Evolutionary conservation across 805 yeast species (phyloP), one percentile per base, ranked within the genome.

Genomic region (Sugiyamaella chiloensis): DNA sequence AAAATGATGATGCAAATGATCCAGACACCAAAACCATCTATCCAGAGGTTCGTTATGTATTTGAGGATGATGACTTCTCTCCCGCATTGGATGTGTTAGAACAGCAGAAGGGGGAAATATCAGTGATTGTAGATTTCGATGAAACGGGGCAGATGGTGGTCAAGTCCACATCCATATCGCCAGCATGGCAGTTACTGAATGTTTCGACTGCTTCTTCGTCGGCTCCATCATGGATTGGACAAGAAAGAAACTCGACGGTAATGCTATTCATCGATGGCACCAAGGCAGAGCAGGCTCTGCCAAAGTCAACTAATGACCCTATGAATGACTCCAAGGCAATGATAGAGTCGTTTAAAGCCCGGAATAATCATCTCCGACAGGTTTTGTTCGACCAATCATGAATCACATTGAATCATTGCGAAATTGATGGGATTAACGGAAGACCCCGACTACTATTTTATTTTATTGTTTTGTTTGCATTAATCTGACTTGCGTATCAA

Each of bases 31-130:
- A 43, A 9, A 20, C 40, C 3, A 30, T 62, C 31, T 65, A 68
- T 49, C 72, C 72, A 3, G 67, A 63, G 27, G 65, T 68, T 6
- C 66, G 61, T 44, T 66, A 66, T 40, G 59, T 68, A 9, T 68
- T 65, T 44, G 49, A 52, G 1, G 72, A 68, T 52, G 72, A 68
- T 55, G 60, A 56, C 32, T 63, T 65, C 50, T 49, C 55, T 7
- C 65, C 67, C 12, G 60, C 64, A n/a, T 42, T 57, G n/a, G 68
- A 64, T 39, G 57, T 57, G 6, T 50, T 58, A 16, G 63, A 66
- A 26, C 60, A 61, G 35, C 51, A 52, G 37, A 50, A 52, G 6
- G 63, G 58, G 31, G 68, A 66, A 40, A 51, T 62, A 2, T 58
- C 67, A 0, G 53, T 69, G 5, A 55, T 68, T 5, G 64, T 68